phyloP scores from a whole-genome alignment of 805 yeast genomes.

The Metahyphopichia silvanorum region DNA sequence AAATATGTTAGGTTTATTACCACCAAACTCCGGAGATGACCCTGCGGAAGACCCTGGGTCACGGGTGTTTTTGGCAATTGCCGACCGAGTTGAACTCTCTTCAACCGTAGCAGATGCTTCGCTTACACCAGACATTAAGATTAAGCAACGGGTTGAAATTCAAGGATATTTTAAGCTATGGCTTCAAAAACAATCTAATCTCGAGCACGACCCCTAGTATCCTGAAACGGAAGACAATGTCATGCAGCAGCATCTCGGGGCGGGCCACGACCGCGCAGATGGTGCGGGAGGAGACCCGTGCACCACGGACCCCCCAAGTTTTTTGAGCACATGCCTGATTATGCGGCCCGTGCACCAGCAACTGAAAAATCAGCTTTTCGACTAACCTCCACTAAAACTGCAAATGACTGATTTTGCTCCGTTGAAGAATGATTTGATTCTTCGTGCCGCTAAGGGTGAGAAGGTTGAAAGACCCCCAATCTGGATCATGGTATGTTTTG shows the following conservation, averaged over 20 bases:
- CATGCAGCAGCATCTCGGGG: no score
- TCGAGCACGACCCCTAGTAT: no score
- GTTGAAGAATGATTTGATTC: slow-evolving; percentile 82
- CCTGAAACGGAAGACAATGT: no score
- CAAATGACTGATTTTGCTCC: slow-evolving; percentile 58
- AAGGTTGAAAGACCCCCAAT: slow-evolving; percentile 94
- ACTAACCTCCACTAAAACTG: neutral
- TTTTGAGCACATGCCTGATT: no score
- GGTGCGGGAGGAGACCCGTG: no score
- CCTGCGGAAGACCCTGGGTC: neutral
- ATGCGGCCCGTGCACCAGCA: slow-evolving; percentile 2
- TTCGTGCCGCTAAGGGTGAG: slow-evolving; percentile 90
- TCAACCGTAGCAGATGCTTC: neutral
- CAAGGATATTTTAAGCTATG: no score
- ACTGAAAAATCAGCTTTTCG: no score
- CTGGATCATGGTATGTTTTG: slow-evolving; percentile 77
- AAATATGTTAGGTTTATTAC: slow-evolving; percentile 15
- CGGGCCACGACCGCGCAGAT: no score
- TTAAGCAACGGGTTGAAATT: no score
- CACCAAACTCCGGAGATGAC: neutral
- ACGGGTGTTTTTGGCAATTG: neutral
- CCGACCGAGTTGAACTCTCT: slow-evolving; percentile 8
- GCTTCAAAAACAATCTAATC: no score
- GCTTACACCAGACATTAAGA: neutral
- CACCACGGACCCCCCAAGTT: no score